A percentile compares a stretch with the other conserved stretches of the same genome.
These are phyloP conservation scores for Myxozyma nipponensis DNA, from an alignment of 805 yeast genomes.

Conservation along the genomic window DNA sequence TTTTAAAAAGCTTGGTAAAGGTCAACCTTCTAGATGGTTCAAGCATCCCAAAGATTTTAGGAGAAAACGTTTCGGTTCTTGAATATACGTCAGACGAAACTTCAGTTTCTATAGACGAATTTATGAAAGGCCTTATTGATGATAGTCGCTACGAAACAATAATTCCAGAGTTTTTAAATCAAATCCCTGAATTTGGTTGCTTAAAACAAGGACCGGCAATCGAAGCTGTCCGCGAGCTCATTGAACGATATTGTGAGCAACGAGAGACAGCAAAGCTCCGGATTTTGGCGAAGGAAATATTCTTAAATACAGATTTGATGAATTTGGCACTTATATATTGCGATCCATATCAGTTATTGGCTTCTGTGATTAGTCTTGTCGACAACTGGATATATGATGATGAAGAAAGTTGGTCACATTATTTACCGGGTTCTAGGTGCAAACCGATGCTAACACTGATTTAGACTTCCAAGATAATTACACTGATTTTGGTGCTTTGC, in stretches of 20 bases:
- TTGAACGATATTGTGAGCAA: conserved; percentile 44
- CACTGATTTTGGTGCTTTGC: conserved; percentile 61
- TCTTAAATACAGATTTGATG: conserved; percentile 43
- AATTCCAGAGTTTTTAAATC: conserved; percentile 28
- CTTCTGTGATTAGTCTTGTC: conserved; percentile 49
- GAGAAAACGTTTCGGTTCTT: conserved; percentile 20
- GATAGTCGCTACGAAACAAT: conserved; percentile 27
- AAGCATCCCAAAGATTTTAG: conserved; percentile 31
- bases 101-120: not conserved
- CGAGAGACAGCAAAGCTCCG: conserved; percentile 46
- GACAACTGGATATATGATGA: conserved; percentile 51
- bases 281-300: conserved; percentile 51
- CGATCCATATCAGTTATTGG: conserved; percentile 44
- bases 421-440: not conserved
- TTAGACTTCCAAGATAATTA: conserved; percentile 59
- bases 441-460: conserved; percentile 14
- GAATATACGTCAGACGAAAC: not conserved
- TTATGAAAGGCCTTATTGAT: not conserved
- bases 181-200: conserved; percentile 28
- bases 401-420: conserved; percentile 41
- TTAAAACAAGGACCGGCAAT: conserved; percentile 8
- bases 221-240: conserved; percentile 36
- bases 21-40: conserved; percentile 43
- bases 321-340: conserved; percentile 45
- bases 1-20: conserved; percentile 45